Conservation (phyloP, 1,139 yeast genomes). For the Taiozyma onychis region DNA sequence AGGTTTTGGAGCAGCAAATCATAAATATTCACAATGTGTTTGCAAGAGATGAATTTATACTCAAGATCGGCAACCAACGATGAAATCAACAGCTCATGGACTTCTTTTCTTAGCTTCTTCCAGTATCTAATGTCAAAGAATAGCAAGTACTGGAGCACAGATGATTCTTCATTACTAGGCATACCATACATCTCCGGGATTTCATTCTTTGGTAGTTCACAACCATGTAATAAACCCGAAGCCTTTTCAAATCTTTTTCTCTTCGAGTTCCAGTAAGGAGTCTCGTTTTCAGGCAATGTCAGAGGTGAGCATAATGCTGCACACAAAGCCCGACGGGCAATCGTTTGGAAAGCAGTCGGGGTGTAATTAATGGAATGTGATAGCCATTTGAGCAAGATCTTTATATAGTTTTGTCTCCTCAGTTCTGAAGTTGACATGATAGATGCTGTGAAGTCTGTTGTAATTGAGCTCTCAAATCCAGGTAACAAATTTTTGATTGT, state of each 20-base stretch:
- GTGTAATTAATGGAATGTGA: conserved; percentile 34
- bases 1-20: conserved; percentile 46
- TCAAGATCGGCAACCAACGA: conserved; percentile 44
- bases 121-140: conserved; percentile 53
- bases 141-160: conserved; percentile 40
- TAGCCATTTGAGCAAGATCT: conserved; percentile 46
- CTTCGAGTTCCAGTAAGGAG: conserved; percentile 25
- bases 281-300: conserved; percentile 3
- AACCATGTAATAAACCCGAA: conserved; percentile 30
- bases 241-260: conserved; percentile 18
- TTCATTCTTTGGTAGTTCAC: conserved; percentile 35
- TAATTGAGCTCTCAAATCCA: conserved; percentile 34
- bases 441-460: conserved; percentile 51
- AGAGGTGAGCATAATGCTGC: conserved; percentile 18
- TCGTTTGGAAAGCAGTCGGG: conserved; percentile 28
- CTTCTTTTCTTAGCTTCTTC: conserved; percentile 40
- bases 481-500: conserved; percentile 23
- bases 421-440: conserved; percentile 44
- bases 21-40: conserved; percentile 49
- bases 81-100: conserved; percentile 47
- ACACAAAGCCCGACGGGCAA: conserved; percentile 29
- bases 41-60: conserved; percentile 42
- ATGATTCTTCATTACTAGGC: not conserved
- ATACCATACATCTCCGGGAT: conserved; percentile 3
- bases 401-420: conserved; percentile 41